A percentile compares a stretch with the other conserved stretches of the same genome.
phyloP scores from a whole-genome alignment of 495 filamentous ascomycete genomes.

The Daldinia decipiens region DNA sequence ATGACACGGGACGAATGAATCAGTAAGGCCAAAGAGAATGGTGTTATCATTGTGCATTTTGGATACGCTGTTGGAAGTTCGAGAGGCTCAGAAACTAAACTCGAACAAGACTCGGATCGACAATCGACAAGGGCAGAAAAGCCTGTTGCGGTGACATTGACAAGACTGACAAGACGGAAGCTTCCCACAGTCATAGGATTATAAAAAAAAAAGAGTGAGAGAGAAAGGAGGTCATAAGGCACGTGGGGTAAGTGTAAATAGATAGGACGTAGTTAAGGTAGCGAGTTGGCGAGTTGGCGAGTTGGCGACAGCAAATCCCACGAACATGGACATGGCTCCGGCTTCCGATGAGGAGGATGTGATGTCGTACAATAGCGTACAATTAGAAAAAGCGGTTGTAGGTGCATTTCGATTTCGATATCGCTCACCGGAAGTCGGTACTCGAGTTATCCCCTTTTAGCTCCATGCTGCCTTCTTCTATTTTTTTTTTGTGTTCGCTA shows the following conservation, averaged over 20 bases:
- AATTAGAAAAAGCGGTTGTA: conserved; percentile 15
- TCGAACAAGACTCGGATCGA: conserved; percentile 4
- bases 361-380: background rate
- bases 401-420: conserved; percentile 1
- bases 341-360: conserved; percentile 20
- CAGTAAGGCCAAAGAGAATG: background rate
- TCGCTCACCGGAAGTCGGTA: conserved; percentile 8
- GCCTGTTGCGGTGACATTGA: conserved; percentile 2
- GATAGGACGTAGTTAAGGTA: background rate
- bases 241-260: background rate
- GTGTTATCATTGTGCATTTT: conserved; percentile 7
- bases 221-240: background rate
- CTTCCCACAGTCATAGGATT: background rate
- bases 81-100: conserved; percentile 5
- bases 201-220: background rate
- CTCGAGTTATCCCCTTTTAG: background rate
- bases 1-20: conserved; percentile 15
- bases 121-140: background rate
- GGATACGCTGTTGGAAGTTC: background rate
- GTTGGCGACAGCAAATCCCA: conserved; percentile 42
- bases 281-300: background rate
- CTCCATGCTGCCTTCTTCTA: too few species aligned
- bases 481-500: conserved; percentile 11
- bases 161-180: background rate
- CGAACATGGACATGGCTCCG: conserved; percentile 30